Conservation (phyloP, 768 basidiomycete genomes). For the Auriscalpium microsporum region DNA sequence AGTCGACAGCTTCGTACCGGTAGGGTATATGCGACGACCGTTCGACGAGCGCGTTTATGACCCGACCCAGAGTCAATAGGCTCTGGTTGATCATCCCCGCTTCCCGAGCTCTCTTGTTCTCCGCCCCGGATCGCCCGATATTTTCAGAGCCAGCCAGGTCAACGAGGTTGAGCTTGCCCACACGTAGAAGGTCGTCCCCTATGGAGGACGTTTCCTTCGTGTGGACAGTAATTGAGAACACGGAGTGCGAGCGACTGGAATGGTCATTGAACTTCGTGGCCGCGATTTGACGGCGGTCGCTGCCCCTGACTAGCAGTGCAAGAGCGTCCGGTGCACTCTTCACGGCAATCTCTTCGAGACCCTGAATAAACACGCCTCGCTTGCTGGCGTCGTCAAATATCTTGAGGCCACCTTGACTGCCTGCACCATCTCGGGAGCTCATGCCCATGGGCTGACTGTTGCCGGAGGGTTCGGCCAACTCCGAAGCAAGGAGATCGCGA, state of each 20-base stretch:
- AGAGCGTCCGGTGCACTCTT: slow-evolving; percentile 79
- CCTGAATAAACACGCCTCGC: slow-evolving; percentile 88
- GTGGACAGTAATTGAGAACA: slow-evolving; percentile 94
- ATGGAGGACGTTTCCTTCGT: slow-evolving; percentile 70
- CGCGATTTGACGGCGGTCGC: slow-evolving; percentile 84
- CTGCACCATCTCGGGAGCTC: slow-evolving; percentile 38
- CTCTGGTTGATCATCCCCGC: slow-evolving; percentile 99
- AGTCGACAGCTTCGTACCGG: slow-evolving; percentile 40
- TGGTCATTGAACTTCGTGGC: slow-evolving; percentile 98
- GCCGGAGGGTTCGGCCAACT: slow-evolving; percentile 62
- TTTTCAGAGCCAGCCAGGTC: slow-evolving; percentile 98
- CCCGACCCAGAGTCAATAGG: slow-evolving; percentile 89
- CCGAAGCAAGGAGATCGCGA: slow-evolving; percentile 79
- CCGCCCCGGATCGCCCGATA: slow-evolving; percentile 91
- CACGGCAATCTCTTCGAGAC: slow-evolving; percentile 83
- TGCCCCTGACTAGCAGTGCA: slow-evolving; percentile 79
- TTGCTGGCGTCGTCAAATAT: slow-evolving; percentile 91
- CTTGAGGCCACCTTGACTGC: slow-evolving; percentile 53
- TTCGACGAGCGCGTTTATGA: slow-evolving; percentile 94
- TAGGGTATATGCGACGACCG: slow-evolving; percentile 90
- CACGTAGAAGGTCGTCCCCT: slow-evolving; percentile 83
- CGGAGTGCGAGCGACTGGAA: slow-evolving; percentile 94
- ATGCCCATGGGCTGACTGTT: slow-evolving; percentile 74
- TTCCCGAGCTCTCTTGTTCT: slow-evolving; percentile 89
- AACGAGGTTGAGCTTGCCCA: slow-evolving; percentile 94